Base-by-base conservation (phyloP, 129 eudicot species). In the Silybum marianum region DNA sequence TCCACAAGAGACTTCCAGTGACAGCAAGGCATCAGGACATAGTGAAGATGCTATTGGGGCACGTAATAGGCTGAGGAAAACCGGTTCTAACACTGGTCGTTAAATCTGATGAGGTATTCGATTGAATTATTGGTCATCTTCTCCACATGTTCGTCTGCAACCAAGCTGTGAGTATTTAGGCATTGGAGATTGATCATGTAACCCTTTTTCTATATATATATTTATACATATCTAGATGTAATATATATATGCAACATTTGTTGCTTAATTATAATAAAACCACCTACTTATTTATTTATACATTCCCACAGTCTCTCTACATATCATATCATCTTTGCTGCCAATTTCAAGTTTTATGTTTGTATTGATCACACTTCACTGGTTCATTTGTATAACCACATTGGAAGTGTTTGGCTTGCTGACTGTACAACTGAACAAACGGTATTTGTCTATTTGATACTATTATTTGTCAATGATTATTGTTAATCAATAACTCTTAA, bases 41-140 rank as follows among this genome's bases (percentile, higher is more conserved):
- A 58, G 69, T 24, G 85, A 86, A 75, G 76, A 82, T 26, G 60
- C 32, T 62, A 73, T 86, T 13, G 87, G 80, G n/a, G 86, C 94
- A 6, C 86, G 90, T 60, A 81, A 79, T 21, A 85, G 91, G 82
- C 83, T 76, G 86, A 86, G 90, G 88, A 90, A 82, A 79, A 80
- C 88, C 7, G 85, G 87, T 36, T 28, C 85, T 9, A 73, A 58
- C 12, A 44, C 74, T 32, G 81, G 70, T 72, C 71, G 68, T 21
- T 77, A 39, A 39, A 83, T 22, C 21, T 68, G 30, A 28, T 72
- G 63, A 83, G 54, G 14, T 65, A 4, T 54, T 12, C 24, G 25
- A 54, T 30, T 60, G 2, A 28, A 28, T 28, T 0, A 63, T 3
- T 2, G 54, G 67, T 40, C 82, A 40, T 83, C 83, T 28, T 73